These are phyloP conservation scores for Suhomyces anneliseae DNA, from an alignment of 1,139 yeast genomes.

Conservation along the genomic window DNA sequence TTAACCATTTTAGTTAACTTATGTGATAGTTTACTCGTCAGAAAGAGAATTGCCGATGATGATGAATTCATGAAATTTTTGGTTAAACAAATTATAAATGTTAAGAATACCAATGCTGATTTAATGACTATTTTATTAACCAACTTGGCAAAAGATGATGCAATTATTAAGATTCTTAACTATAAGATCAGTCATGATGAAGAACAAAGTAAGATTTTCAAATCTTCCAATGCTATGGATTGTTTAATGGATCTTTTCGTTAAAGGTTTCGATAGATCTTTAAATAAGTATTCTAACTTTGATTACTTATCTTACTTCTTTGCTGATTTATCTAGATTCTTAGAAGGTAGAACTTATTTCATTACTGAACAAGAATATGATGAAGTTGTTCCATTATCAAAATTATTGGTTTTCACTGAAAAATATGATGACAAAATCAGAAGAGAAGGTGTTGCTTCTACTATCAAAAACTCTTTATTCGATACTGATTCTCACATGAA, in stretches of 20 bases:
- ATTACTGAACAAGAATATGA: constrained; percentile 72
- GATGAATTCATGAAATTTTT: constrained; percentile 56
- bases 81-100: constrained; percentile 53
- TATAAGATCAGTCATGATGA: constrained; percentile 38
- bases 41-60: constrained; percentile 67
- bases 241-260: constrained; percentile 90
- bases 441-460: constrained; percentile 91
- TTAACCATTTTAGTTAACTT: constrained; percentile 80
- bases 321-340: constrained; percentile 79
- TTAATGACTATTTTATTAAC: constrained; percentile 81
- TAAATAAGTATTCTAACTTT: constrained; percentile 70
- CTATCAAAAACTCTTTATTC: constrained; percentile 85
- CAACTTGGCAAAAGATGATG: constrained; percentile 78
- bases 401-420: constrained; percentile 81
- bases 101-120: constrained; percentile 69
- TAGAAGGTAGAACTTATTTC: constrained; percentile 74
- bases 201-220: constrained; percentile 42
- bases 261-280: constrained; percentile 70
- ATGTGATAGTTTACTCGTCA: constrained; percentile 68
- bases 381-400: constrained; percentile 74
- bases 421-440: constrained; percentile 74
- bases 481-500: constrained; percentile 68
- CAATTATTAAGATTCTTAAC: constrained; percentile 56
- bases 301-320: constrained; percentile 88
- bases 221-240: constrained; percentile 65